These are phyloP conservation scores for Colletotrichum noveboracense DNA, from an alignment of 2,329 filamentous ascomycete genomes.

Conservation along the genomic window DNA sequence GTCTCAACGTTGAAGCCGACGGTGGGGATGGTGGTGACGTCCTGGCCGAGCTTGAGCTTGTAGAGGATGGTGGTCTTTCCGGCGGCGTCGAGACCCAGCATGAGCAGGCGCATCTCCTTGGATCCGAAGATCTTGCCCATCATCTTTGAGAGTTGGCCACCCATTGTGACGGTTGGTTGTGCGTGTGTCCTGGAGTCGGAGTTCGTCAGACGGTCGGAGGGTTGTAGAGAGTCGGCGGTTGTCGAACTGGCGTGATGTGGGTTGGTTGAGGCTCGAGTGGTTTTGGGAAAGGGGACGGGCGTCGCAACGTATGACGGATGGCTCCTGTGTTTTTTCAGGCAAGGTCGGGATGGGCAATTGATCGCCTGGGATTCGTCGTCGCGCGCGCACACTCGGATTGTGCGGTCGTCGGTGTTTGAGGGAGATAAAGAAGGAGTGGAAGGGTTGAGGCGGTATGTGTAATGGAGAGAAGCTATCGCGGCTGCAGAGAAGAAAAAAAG, in stretches of 20 bases:
- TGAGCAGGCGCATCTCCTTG: slow-evolving; percentile 98
- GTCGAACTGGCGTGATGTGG: neutral
- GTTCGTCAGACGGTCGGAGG: neutral
- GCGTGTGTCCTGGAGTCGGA: neutral
- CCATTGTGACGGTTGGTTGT: slow-evolving; percentile 66
- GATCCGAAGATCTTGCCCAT: slow-evolving; percentile 99
- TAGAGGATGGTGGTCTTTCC: slow-evolving; percentile 99
- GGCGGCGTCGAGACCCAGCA: slow-evolving; percentile 96
- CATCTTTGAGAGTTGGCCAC: slow-evolving; percentile 91
- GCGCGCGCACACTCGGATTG: neutral
- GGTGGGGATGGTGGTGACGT: slow-evolving; percentile 97
- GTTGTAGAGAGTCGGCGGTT: neutral
- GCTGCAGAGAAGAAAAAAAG: neutral
- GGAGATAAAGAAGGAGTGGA: neutral
- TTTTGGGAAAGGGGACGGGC: neutral
- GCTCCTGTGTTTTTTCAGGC: neutral
- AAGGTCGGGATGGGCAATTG: neutral
- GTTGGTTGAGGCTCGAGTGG: neutral
- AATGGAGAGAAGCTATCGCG: neutral
- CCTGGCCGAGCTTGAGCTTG: slow-evolving; percentile 98
- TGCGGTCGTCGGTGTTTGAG: neutral
- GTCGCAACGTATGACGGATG: slow-evolving; percentile 3
- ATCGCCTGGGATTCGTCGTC: neutral
- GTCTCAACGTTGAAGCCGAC: slow-evolving; percentile 99
- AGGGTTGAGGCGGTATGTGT: neutral